Base-by-base conservation (phyloP, 768 basidiomycete species). In the Lactarius psammicola region DNA sequence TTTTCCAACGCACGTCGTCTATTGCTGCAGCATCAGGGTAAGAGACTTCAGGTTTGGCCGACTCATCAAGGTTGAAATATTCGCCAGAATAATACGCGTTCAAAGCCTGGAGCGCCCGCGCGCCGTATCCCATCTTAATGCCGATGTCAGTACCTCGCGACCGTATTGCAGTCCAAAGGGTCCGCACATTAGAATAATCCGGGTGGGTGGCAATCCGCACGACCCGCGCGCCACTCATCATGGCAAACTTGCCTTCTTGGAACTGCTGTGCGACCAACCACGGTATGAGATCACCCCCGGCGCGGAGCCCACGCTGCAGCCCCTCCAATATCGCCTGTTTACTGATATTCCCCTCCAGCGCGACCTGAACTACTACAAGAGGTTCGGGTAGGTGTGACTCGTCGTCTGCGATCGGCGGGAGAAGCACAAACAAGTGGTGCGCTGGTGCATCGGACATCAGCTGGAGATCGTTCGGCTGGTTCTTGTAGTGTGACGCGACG, bases 381-480 rank as follows among this genome's bases (percentile, higher is more conserved):
- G 97, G 97, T 69, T 98, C 95, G 0, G 97, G 97, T 0, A 99
- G 82, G 57, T 88, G 84, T n/a, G 83, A 88, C 74, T 94, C 93
- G 67, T 95, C 90, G 62, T 95, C 91, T 72, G 90, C 87, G 57
- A 98, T 82, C 0, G 97, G 97, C 0, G 95, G 95, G 1, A 98
- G 81, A 0, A 99, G 84, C 1, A 99, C 97, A 70, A 98, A 99
- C 17, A 99, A 83, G 72, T 95, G 93, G 74, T 98, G 96, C 0
- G 94, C 95, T 0, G 97, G 97, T 0, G 97, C 97, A 71, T 99
- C 97, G 13, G 90, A 92, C 76, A 98, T 85, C 59, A 99, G 84
- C 75, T 98, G 96, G n/a, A 99, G 82, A 75, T 99, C 97, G 74
- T 99, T 98, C 23, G 97, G 97, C 73, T 95, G 93, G 76, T 98